Percentiles rank a stretch among this genome's conserved stretches.
Evolutionary conservation across 2,329 filamentous ascomycete species (phyloP).

Genomic region (Monosporascus sp.): DNA sequence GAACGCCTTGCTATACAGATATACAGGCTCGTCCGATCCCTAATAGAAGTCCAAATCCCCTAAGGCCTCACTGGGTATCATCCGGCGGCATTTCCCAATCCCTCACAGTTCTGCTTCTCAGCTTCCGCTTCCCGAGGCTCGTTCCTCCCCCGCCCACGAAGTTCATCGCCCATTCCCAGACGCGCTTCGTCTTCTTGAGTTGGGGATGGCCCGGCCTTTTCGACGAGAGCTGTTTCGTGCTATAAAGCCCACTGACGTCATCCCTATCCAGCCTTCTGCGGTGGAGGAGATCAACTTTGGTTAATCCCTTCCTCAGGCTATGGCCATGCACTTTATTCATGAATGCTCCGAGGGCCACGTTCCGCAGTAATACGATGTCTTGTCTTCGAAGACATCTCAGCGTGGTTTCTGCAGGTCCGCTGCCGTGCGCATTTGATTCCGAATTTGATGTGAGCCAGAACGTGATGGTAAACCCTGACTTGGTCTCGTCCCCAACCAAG

Average conservation of each 20-base stretch:
- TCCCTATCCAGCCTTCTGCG: constrained; percentile 45
- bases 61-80: constrained; percentile 21
- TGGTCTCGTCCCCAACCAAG: constrained; percentile 79
- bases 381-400: constrained; percentile 52
- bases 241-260: constrained; percentile 54
- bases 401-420: constrained; percentile 9
- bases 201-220: constrained; percentile 39
- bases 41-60: neutral
- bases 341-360: constrained; percentile 74
- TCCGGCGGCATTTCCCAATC: constrained; percentile 27
- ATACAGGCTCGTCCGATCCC: neutral
- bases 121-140: constrained; percentile 19
- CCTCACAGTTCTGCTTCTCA: constrained; percentile 19
- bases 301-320: constrained; percentile 66
- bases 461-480: constrained; percentile 71
- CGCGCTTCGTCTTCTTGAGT: constrained; percentile 56
- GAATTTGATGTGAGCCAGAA: constrained; percentile 63
- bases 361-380: constrained; percentile 74
- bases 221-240: constrained; percentile 39
- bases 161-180: constrained; percentile 68
- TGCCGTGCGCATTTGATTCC: constrained; percentile 28
- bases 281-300: constrained; percentile 62
- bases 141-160: constrained; percentile 52
- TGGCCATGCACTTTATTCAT: constrained; percentile 76
- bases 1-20: neutral